phyloP scores from a whole-genome alignment of 805 yeast species.

The Wickerhamiella sorbophila region DNA sequence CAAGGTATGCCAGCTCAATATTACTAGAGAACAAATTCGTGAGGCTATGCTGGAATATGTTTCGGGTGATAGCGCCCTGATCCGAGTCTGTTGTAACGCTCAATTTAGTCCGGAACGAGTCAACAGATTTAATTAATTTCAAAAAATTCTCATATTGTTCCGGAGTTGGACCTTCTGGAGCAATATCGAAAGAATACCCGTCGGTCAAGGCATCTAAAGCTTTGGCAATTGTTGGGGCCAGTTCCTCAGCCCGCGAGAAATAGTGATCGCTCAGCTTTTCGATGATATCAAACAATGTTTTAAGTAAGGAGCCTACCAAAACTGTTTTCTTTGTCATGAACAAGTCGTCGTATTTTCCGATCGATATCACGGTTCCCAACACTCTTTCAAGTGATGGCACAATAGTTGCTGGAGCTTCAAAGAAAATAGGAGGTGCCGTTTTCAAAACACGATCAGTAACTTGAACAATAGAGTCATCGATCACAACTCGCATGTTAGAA shows the following conservation, averaged over 20 bases:
- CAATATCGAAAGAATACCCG: neutral
- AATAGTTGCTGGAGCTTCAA: neutral
- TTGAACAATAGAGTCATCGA: neutral
- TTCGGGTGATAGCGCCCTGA: neutral
- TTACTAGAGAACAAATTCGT: conserved; percentile 1
- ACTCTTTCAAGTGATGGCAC: neutral
- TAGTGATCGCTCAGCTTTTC: neutral
- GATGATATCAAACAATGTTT: neutral
- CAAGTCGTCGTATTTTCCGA: neutral
- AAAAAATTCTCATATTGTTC: neutral
- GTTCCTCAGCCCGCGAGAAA: neutral
- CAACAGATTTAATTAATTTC: neutral
- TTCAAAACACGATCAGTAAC: neutral
- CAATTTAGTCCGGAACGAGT: neutral
- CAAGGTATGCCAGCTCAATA: conserved; percentile 4
- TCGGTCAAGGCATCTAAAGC: neutral
- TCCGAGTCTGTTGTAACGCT: neutral
- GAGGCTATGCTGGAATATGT: neutral
- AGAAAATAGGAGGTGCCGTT: neutral
- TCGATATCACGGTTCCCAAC: neutral
- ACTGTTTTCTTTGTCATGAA: neutral
- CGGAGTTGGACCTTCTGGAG: neutral
- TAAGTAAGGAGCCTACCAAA: neutral
- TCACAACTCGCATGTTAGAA: neutral
- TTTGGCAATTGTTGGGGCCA: neutral